Evolutionary conservation across 2,329 filamentous ascomycete species (phyloP), one percentile per base, ranked within the genome.

Genomic region (Hansfordia pulvinata): DNA sequence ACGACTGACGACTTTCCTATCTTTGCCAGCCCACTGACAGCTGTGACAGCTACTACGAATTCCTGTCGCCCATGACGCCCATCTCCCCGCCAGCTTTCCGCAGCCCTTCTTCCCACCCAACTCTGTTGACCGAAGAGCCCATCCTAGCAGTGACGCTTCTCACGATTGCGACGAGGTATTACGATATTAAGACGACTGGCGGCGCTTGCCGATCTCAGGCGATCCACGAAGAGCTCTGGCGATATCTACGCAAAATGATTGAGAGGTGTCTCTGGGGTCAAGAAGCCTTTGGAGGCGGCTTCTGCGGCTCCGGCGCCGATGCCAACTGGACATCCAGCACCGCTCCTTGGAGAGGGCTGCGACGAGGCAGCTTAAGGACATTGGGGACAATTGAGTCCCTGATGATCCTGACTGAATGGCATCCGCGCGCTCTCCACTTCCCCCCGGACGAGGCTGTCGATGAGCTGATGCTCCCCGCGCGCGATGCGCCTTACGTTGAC

Each of bases 171-270:
- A 93, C 86, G 5, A 73, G 90, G 26, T 93, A 94, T 48, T 77
- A 80, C 47, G 71, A 72, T 32, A 74, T 93, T 25, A 67, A 75
- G 12, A 83, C 84, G 2, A 76, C 86, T 1, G 85, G 84, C 3
- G 79, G 82, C 1, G 66, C 76, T 34, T 92, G 83, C 25, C 75
- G 90, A 26, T 83, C 85, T 0, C 83, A 90, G 42, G 79, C 84
- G 25, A 93, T 98, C 29, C 90, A 96, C 39, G 84, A 94, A 42
- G 85, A 92, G 50, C 68, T 96, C 5, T 98, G 90, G 90, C 82
- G 76, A 17, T 93, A 94, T 45, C 67, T 96, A 17, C 77, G 86
- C 27, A 81, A 84, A 31, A 94, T 96, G 81, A 90, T 96, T 37
- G 84, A 93, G 51, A 74, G 88, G 18, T 80, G 93, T 38, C 75